Evolutionary conservation across 345 rosid genomes (phyloP).

Genomic region (Carallia pectinifolia): DNA sequence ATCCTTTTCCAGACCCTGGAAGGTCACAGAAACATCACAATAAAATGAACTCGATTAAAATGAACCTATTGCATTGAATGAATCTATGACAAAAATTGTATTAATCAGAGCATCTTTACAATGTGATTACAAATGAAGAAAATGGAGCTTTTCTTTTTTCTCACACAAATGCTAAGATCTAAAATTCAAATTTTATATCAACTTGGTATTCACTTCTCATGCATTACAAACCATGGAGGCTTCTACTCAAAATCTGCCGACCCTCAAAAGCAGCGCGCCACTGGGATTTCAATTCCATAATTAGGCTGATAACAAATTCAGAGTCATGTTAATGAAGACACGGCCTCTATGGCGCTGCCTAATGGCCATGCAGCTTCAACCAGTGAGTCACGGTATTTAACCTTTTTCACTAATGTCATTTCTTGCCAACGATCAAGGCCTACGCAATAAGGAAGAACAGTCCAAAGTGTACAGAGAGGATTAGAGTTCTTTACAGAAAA

Average conservation of each 20-base stretch:
- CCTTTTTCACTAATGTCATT: slow-evolving; percentile 80
- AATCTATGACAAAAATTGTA: slow-evolving; percentile 22
- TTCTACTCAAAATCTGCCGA: slow-evolving; percentile 1
- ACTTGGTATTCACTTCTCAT: slow-evolving; percentile 5
- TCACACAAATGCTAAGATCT: slow-evolving; percentile 26
- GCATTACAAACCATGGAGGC: background rate
- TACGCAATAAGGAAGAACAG: slow-evolving; percentile 20
- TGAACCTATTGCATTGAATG: slow-evolving; percentile 32
- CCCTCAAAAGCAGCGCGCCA: background rate
- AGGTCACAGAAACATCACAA: background rate
- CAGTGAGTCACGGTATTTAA: slow-evolving; percentile 53
- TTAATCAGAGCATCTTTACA: slow-evolving; percentile 17
- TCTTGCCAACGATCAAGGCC: slow-evolving; percentile 75
- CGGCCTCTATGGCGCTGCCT: slow-evolving; percentile 95
- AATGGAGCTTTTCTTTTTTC: slow-evolving; percentile 15
- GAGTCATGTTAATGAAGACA: slow-evolving; percentile 40
- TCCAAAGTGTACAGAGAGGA: background rate
- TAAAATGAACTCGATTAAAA: slow-evolving; percentile 10
- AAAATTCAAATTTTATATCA: slow-evolving; percentile 21
- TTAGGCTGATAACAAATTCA: background rate
- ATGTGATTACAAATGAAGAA: slow-evolving; percentile 36
- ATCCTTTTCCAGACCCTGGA: background rate
- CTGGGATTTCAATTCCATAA: background rate
- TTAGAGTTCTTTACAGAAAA: slow-evolving; percentile 6
- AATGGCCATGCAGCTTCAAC: slow-evolving; percentile 99